Base-by-base conservation (phyloP, 2,329 filamentous ascomycete genomes). In the Neofusicoccum ribis region DNA sequence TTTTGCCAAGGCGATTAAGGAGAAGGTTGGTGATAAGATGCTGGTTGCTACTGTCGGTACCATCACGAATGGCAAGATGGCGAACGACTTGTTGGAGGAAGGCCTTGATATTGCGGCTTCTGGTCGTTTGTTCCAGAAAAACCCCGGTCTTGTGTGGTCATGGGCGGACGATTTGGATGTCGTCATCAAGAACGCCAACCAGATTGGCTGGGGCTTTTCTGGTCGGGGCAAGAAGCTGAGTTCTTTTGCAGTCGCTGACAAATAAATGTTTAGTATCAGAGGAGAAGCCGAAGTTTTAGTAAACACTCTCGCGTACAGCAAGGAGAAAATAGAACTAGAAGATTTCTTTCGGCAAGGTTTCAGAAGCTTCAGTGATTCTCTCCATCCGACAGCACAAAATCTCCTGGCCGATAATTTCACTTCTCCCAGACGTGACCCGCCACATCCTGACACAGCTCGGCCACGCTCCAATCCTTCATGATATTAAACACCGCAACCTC, bases 41-140 rank as follows among this genome's bases (percentile, higher is more conserved):
- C 78, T 88, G 1, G 88, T 97, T 37, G 88, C 88, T 23, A 85
- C 89, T 2, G 92, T 97, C 1, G 93, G 93, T 3, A 81, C 86
- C 66, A 91, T 97, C 71, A 88, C 84, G 41, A 85, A 85, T 36
- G 90, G 88, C 1, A 85, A 88, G 71, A 84, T 89, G 75, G 92
- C 91, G 7, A 84, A 88, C 83, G 69, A 86, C 80, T 65, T 89
- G 72, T 73, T 86, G 2, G 80, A 86, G 68, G 76, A 80, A 7
- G 76, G 69, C 4, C 71, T 88, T 66, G 93, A 97, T 73, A 77
- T 93, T n/a, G 87, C 89, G 0, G 82, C 94, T 17, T 83, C 90
- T 1, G 93, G 86, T 0, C 84, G 92, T 64, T 89, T 90, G 73
- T 95, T 95, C 78, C 83, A 96, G 79, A 87, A 92, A 75, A 92